A percentile compares a stretch with the other conserved stretches of the same genome.
Evolutionary conservation across 176 grass and related monocot genomes (phyloP).

Genomic region (Dendrocalamus sinicus): DNA sequence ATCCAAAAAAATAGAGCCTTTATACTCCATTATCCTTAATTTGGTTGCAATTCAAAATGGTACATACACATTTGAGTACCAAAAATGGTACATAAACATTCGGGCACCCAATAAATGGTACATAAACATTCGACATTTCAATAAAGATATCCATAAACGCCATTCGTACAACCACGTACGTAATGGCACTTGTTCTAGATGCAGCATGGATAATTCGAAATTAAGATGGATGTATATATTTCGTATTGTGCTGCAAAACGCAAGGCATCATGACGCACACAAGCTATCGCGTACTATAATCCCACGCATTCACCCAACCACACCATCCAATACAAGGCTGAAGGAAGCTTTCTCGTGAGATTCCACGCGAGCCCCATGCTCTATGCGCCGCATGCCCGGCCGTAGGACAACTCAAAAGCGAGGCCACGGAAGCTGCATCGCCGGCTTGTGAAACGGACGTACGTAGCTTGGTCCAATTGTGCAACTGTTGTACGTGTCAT

Average conservation of each 20-base stretch:
- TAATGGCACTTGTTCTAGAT: not conserved
- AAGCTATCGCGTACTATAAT: not conserved
- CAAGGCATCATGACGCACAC: not conserved
- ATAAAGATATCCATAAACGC: not conserved
- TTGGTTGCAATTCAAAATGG: not conserved
- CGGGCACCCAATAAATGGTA: no score
- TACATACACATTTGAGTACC: not conserved
- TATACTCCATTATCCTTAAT: not conserved
- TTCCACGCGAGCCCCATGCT: not conserved
- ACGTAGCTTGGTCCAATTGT: conserved; percentile 14
- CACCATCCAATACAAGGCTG: not conserved
- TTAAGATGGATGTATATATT: not conserved
- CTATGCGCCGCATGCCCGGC: not conserved
- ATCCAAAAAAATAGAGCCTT: no score
- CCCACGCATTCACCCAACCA: not conserved
- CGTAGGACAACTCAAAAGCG: conserved; percentile 34
- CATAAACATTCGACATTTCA: not conserved
- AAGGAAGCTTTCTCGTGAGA: not conserved
- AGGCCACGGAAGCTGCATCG: conserved; percentile 30
- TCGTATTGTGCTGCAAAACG: not conserved
- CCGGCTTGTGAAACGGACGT: conserved; percentile 2
- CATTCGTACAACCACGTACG: not conserved
- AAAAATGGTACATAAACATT: not conserved
- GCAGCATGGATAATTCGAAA: not conserved
- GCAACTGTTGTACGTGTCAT: conserved; percentile 29